Conservation (phyloP, 352 stramenopile genomes). For the Thalassiosira livingstoniorum region DNA sequence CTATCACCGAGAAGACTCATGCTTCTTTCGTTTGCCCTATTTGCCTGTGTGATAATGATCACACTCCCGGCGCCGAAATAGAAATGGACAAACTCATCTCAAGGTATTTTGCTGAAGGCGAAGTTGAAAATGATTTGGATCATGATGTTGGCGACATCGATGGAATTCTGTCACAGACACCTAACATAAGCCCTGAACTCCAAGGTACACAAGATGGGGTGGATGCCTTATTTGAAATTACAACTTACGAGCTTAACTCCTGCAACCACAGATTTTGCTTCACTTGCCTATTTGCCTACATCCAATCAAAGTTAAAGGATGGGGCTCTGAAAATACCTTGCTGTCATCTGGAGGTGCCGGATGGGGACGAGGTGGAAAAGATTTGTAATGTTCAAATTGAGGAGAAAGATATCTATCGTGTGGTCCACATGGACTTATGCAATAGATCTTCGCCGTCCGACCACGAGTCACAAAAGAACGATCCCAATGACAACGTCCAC, state of each 20-base stretch:
- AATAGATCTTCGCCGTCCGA: not conserved
- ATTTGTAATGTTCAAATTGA: constrained; percentile 36
- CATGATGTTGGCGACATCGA: not conserved
- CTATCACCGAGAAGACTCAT: not conserved
- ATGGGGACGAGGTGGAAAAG: constrained; percentile 26
- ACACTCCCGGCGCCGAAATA: not conserved
- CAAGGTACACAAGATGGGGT: not conserved
- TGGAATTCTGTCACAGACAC: not conserved
- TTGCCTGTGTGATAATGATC: constrained; percentile 30
- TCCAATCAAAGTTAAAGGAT: constrained; percentile 49
- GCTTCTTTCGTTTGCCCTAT: constrained; percentile 42
- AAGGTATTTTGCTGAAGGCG: not conserved
- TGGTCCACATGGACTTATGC: constrained; percentile 25
- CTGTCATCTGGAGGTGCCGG: constrained; percentile 42
- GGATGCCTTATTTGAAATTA: constrained; percentile 25
- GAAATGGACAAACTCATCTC: not conserved
- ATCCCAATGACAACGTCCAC: not conserved
- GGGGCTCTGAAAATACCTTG: constrained; percentile 39
- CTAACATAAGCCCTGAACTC: not conserved
- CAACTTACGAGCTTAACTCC: constrained; percentile 22
- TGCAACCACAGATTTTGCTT: constrained; percentile 49
- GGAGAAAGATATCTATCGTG: constrained; percentile 41
- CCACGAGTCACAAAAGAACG: constrained; percentile 1
- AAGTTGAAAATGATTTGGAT: not conserved
- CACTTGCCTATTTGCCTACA: constrained; percentile 43